Evolutionary conservation across 2,329 filamentous ascomycete genomes (phyloP).

Genomic region (Fusarium marasasianum): DNA sequence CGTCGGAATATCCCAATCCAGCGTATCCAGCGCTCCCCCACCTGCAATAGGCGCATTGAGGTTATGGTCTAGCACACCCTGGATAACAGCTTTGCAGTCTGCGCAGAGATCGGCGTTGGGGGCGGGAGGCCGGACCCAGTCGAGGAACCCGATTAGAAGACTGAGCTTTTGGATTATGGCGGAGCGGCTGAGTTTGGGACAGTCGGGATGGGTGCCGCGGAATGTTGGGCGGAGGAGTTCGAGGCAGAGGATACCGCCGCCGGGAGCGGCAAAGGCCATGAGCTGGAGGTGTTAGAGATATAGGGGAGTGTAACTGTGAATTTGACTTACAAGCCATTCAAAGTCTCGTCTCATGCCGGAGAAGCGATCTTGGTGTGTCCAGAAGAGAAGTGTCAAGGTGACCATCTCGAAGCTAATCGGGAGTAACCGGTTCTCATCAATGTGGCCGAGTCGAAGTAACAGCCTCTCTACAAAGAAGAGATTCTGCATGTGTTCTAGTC

Average conservation of each 20-base stretch:
- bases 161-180: conserved; percentile 62
- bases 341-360: conserved; percentile 53
- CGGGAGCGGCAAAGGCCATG: conserved; percentile 60
- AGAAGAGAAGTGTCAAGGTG: conserved; percentile 55
- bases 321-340: conserved; percentile 59
- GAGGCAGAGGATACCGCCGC: conserved; percentile 60
- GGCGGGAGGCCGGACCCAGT: conserved; percentile 59
- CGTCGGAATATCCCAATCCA: conserved; percentile 49
- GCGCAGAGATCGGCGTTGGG: conserved; percentile 60
- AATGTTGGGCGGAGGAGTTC: conserved; percentile 58
- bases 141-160: conserved; percentile 60
- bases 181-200: conserved; percentile 53
- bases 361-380: conserved; percentile 60
- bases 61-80: conserved; percentile 60
- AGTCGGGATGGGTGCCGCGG: conserved; percentile 45
- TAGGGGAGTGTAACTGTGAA: fast-evolving
- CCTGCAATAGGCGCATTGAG: conserved; percentile 51
- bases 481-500: conserved; percentile 63
- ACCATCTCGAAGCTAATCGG: conserved; percentile 59
- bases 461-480: conserved; percentile 68
- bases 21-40: conserved; percentile 36
- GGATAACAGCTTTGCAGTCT: conserved; percentile 58
- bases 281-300: conserved; percentile 45
- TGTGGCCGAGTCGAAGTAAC: conserved; percentile 55
- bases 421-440: conserved; percentile 52